Percentiles rank a stretch among this genome's conserved stretches.
Conservation (phyloP, 2,329 filamentous ascomycete species). For the Nannizzia gypsea region DNA sequence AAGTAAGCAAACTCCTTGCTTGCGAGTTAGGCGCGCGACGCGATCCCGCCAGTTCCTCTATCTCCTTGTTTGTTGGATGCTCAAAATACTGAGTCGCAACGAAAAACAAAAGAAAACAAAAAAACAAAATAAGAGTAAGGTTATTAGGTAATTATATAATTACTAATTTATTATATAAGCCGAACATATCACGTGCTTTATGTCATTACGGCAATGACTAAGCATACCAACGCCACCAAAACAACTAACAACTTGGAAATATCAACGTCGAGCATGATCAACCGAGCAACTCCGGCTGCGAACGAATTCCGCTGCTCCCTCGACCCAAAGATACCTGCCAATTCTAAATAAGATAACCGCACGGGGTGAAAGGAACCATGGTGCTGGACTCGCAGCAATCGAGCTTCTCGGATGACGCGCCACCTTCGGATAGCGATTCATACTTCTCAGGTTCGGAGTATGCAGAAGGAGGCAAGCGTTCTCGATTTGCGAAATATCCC, state of each 20-base stretch:
- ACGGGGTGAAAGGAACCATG: neutral
- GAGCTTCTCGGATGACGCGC: constrained; percentile 1
- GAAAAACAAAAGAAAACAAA: neutral
- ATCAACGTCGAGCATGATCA: neutral
- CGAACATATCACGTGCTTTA: neutral
- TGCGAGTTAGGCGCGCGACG: neutral
- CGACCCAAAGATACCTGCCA: neutral
- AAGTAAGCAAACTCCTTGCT: neutral
- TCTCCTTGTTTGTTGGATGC: neutral
- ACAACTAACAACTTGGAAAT: neutral
- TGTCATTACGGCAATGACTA: too few relatives aligned
- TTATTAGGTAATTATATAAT: neutral
- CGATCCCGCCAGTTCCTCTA: neutral
- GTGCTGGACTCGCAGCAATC: neutral
- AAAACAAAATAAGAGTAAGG: neutral
- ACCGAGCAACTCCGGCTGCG: too few relatives aligned
- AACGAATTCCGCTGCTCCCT: neutral
- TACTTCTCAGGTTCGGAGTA: constrained; percentile 6
- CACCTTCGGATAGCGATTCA: constrained; percentile 10
- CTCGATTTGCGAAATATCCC: constrained; percentile 13
- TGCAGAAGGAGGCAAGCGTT: constrained; percentile 1
- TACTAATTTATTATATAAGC: too few relatives aligned
- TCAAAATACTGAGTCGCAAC: neutral
- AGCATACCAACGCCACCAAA: neutral
- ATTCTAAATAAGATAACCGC: neutral